These are phyloP conservation scores for Byssochlamys sp. DNA, from an alignment of 2,329 filamentous ascomycete genomes.

Conservation along the genomic window DNA sequence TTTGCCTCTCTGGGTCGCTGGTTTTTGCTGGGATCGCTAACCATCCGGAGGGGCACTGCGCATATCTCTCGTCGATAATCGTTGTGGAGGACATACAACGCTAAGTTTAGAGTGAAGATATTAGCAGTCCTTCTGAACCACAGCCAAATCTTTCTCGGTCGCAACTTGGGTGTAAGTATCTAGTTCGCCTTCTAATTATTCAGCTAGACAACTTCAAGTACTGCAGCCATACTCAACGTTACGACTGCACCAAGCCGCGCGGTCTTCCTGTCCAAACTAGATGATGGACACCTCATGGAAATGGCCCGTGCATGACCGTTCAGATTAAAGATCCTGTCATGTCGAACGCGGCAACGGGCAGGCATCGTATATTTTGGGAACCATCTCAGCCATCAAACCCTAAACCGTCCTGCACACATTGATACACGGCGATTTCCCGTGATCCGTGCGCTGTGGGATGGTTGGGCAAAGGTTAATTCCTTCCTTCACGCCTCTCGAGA, in stretches of 20 bases:
- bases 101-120: neutral
- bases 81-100: neutral
- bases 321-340: neutral
- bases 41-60: neutral
- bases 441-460: neutral
- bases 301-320: neutral
- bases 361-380: neutral
- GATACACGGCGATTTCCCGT: neutral
- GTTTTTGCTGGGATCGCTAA: neutral
- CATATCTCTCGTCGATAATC: neutral
- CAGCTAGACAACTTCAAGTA: neutral
- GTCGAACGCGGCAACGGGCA: neutral
- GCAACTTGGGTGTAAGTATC: neutral
- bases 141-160: neutral
- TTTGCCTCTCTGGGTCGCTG: neutral
- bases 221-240: neutral
- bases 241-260: neutral
- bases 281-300: neutral
- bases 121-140: neutral
- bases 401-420: neutral
- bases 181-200: neutral
- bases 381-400: neutral
- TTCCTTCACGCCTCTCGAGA: neutral
- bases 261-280: neutral
- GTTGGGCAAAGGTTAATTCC: neutral